Percentiles rank a stretch among this genome's conserved stretches.
Conservation (phyloP, 441 rosid genomes). For the Populus hybrid region DNA sequence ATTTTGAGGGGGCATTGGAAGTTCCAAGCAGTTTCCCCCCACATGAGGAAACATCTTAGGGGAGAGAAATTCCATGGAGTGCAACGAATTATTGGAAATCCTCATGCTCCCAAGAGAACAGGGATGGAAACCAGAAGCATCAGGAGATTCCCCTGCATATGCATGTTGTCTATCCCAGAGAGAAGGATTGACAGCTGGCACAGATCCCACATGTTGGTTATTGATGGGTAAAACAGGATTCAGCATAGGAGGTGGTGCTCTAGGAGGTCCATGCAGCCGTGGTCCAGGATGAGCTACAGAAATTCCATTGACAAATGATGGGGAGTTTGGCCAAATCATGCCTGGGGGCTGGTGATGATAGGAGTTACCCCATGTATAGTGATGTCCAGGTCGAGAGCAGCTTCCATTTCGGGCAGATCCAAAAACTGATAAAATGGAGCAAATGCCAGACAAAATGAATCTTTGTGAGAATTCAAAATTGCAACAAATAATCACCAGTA, state of each 20-base stretch:
- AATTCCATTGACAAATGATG: slow-evolving; percentile 47
- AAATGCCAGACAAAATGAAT: slow-evolving; percentile 10
- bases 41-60: slow-evolving; percentile 35
- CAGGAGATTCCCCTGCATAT: slow-evolving; percentile 45
- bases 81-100: slow-evolving; percentile 35
- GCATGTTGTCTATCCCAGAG: slow-evolving; percentile 51
- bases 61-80: slow-evolving; percentile 38
- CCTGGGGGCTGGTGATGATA: slow-evolving; percentile 38
- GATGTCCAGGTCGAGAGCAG: slow-evolving; percentile 37
- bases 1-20: slow-evolving; percentile 32
- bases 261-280: slow-evolving; percentile 44
- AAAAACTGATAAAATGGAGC: slow-evolving; percentile 37
- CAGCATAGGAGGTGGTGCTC: slow-evolving; percentile 38
- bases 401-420: slow-evolving; percentile 40
- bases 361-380: slow-evolving; percentile 45
- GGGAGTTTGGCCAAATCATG: slow-evolving; percentile 56
- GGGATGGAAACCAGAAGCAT: slow-evolving; percentile 42
- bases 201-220: slow-evolving; percentile 52
- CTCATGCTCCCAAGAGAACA: slow-evolving; percentile 53
- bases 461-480: neutral
- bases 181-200: slow-evolving; percentile 42
- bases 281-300: slow-evolving; percentile 31
- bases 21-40: slow-evolving; percentile 38
- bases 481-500: neutral
- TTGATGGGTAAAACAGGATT: slow-evolving; percentile 35